These are phyloP conservation scores for Aspergillus indologenus DNA, from an alignment of 495 filamentous ascomycete species.

Conservation along the genomic window DNA sequence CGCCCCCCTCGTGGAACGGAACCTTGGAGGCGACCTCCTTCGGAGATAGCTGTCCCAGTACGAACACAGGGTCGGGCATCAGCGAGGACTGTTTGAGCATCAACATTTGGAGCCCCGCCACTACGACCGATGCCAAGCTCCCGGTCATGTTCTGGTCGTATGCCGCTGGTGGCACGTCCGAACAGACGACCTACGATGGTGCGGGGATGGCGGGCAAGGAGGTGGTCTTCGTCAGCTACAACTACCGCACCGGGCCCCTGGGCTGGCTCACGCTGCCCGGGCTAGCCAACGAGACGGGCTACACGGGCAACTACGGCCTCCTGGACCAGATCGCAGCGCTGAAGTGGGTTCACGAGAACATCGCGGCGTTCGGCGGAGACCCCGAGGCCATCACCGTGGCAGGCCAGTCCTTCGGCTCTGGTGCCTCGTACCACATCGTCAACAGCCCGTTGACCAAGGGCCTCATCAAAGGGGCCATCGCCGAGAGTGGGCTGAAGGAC, in stretches of 20 bases:
- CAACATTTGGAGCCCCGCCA: too few species aligned
- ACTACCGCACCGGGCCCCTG: constrained; percentile 64
- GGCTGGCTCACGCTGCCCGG: constrained; percentile 61
- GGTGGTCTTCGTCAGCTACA: constrained; percentile 63
- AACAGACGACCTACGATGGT: too few species aligned
- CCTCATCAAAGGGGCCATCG: constrained; percentile 2
- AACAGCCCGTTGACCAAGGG: constrained; percentile 6
- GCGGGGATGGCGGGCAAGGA: constrained; percentile 11
- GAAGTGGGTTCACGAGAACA: constrained; percentile 50
- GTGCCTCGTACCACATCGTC: constrained; percentile 27
- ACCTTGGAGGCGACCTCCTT: too few species aligned
- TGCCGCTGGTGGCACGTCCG: too few species aligned
- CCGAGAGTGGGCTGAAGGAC: constrained; percentile 4
- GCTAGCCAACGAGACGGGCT: constrained; percentile 28
- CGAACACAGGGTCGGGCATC: too few species aligned
- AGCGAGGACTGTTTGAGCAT: too few species aligned
- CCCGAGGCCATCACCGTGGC: constrained; percentile 41
- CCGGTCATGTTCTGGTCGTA: too few species aligned
- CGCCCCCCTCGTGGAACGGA: too few species aligned
- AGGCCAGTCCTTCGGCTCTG: constrained; percentile 36
- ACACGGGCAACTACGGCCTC: constrained; percentile 28
- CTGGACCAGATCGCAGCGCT: constrained; percentile 22
- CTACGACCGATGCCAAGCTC: too few species aligned
- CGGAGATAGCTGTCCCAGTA: too few species aligned
- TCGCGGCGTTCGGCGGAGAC: constrained; percentile 57